phyloP scores from a whole-genome alignment of 2,329 filamentous ascomycete species.

The Neofusicoccum kwambonambiense region DNA sequence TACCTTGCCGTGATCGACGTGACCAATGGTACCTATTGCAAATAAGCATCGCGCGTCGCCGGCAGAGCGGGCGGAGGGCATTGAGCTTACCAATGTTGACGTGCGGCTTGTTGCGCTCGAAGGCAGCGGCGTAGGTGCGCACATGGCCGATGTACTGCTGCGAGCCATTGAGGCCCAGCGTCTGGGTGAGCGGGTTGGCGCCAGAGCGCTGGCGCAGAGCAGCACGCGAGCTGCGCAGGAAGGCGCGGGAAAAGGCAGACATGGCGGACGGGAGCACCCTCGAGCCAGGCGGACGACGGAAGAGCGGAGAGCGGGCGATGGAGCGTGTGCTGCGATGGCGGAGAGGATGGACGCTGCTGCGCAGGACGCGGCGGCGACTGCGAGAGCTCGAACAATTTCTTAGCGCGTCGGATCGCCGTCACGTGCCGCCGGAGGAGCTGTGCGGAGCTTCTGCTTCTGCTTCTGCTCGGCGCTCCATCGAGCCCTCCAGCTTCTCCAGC shows the following conservation, averaged over 20 bases:
- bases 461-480: background rate
- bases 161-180: slow-evolving; percentile 62
- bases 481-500: background rate
- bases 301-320: slow-evolving; percentile 27
- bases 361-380: slow-evolving; percentile 5
- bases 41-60: slow-evolving; percentile 20
- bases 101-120: slow-evolving; percentile 90
- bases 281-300: slow-evolving; percentile 22
- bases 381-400: slow-evolving; percentile 25
- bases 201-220: slow-evolving; percentile 65
- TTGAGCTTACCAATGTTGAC: slow-evolving; percentile 82
- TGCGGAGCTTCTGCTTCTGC: background rate
- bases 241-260: slow-evolving; percentile 78
- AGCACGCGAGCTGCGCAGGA: slow-evolving; percentile 77
- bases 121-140: slow-evolving; percentile 63
- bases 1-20: slow-evolving; percentile 99
- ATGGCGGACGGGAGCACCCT: slow-evolving; percentile 53
- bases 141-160: slow-evolving; percentile 65
- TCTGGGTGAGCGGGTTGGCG: slow-evolving; percentile 74
- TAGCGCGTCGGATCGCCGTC: slow-evolving; percentile 24
- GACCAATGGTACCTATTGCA: slow-evolving; percentile 86
- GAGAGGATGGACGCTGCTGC: slow-evolving; percentile 19
- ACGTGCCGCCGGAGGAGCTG: slow-evolving; percentile 13
- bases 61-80: background rate
- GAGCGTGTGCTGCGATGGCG: slow-evolving; percentile 27